Evolutionary conservation across 352 stramenopile species (phyloP).

Genomic region (Thalassiosira oceanica): DNA sequence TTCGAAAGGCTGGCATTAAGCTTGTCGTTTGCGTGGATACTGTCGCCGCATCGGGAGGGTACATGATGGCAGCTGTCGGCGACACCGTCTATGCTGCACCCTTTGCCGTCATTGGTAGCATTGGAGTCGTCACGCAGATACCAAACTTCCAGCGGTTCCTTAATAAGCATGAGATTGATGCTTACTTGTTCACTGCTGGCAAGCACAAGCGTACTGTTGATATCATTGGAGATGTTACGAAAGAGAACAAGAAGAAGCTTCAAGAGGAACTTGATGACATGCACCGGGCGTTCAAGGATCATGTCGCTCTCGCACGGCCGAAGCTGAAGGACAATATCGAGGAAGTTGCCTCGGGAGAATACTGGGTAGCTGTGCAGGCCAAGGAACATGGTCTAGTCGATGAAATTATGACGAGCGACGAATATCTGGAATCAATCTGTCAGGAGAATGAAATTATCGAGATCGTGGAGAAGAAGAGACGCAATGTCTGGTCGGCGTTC

Average conservation of each 20-base stretch:
- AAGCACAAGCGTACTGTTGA: conserved; percentile 72
- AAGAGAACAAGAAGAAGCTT: conserved; percentile 59
- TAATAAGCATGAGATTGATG: conserved; percentile 52
- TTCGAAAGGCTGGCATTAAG: conserved; percentile 12
- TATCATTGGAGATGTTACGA: conserved; percentile 65
- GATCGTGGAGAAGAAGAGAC: too few species aligned
- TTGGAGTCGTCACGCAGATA: conserved; percentile 70
- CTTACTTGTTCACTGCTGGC: conserved; percentile 67
- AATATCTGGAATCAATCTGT: too few species aligned
- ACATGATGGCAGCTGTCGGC: conserved; percentile 62
- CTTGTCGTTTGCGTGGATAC: conserved; percentile 73
- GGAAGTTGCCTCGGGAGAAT: conserved; percentile 59
- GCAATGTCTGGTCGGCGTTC: too few species aligned
- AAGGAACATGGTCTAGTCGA: conserved; percentile 64
- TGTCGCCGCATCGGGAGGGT: conserved; percentile 81
- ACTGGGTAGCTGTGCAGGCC: conserved; percentile 68
- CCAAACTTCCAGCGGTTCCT: conserved; percentile 70
- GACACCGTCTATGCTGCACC: conserved; percentile 60
- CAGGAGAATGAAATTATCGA: too few species aligned
- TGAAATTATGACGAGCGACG: conserved; percentile 69
- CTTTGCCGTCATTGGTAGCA: conserved; percentile 77
- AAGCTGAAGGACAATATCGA: conserved; percentile 36
- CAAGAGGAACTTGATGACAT: conserved; percentile 70
- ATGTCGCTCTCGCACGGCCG: conserved; percentile 38
- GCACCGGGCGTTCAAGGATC: conserved; percentile 66